These are phyloP conservation scores for Rhizopogon salebrosus DNA, from an alignment of 768 basidiomycete genomes.

Conservation along the genomic window DNA sequence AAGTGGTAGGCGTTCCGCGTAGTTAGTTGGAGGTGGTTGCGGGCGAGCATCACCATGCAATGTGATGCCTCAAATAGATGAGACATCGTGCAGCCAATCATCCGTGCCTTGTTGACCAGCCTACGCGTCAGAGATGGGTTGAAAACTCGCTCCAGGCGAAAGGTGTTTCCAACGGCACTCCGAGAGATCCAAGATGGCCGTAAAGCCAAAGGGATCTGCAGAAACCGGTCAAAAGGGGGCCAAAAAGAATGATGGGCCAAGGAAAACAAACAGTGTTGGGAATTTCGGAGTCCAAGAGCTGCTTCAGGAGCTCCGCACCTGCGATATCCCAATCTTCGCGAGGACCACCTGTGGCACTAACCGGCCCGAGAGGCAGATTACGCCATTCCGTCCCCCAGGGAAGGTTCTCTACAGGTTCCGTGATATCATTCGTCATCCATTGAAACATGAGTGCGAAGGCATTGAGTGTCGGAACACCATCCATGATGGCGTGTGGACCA, in stretches of 20 bases:
- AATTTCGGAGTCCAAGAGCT: conserved; percentile 3
- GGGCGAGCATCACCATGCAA: conserved; percentile 11
- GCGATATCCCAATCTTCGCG: conserved; percentile 12
- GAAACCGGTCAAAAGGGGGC: background rate
- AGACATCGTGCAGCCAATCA: conserved; percentile 9
- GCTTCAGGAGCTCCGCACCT: conserved; percentile 12
- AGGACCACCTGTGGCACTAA: conserved; percentile 19
- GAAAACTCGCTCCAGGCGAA: conserved; percentile 5
- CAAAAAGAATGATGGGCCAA: background rate
- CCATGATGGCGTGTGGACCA: conserved; percentile 15
- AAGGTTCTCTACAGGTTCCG: background rate
- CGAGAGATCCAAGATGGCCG: conserved; percentile 8
- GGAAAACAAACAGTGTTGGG: conserved; percentile 6
- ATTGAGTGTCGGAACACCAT: conserved; percentile 16
- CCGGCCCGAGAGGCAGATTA: conserved; percentile 21
- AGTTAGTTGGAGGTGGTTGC: background rate
- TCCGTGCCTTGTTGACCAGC: conserved; percentile 8
- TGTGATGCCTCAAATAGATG: conserved; percentile 19
- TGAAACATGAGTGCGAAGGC: conserved; percentile 16
- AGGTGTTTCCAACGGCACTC: conserved; percentile 3
- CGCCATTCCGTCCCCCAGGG: conserved; percentile 18
- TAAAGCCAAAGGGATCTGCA: background rate
- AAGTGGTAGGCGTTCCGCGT: background rate
- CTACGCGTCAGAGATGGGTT: conserved; percentile 6
- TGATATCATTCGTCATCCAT: conserved; percentile 7